Evolutionary conservation across 2,329 filamentous ascomycete genomes (phyloP), one percentile per base, ranked within the genome.

Genomic region (Hirsutella thompsonii): DNA sequence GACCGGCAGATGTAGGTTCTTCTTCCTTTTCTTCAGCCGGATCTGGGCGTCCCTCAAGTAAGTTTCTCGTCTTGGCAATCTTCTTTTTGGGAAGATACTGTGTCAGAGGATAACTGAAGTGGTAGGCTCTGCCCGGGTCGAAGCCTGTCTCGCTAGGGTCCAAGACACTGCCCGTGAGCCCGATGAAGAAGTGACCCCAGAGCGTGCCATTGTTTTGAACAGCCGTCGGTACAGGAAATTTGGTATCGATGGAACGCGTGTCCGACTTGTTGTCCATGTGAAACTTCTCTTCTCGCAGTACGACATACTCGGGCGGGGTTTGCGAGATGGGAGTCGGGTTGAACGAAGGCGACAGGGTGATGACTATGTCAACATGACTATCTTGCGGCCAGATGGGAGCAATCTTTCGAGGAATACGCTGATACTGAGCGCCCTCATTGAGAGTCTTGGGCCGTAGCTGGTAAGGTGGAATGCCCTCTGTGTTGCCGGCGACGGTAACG

Each of bases 31-130:
- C 67, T 13, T 64, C 61, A 2, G 56, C 57, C 3, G 47, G 38
- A 20, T 54, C 54, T 5, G 57, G 56, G 20, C 54, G 61, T 43
- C 68, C 70, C 18, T 75, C 74, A n/a, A 98, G 69, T 42, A 98
- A 69, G 54, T 90, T 96, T 54, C 89, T 81, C 19, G 83, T 86
- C 73, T 95, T 96, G 51, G 72, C 71, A 30, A 79, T 70, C 67
- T 93, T 94, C 69, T 94, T 96, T 73, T 89, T 93, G 20, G 83
- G 76, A 40, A 94, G 74, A 58, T 94, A 90, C 55, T 93, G 83
- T 2, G 89, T 95, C 57, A 98, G 62, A 3, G 90, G 87, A 48
- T 84, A 81, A 38, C 79, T 69, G 57, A 94, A 94, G 58, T 93
- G 79, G 54, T 87, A 87, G 3, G 92, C 89, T 45, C 76, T 81